Percentiles rank a stretch among this genome's conserved stretches.
Conservation (phyloP, 2,329 filamentous ascomycete species). For the Colletotrichum sp. region DNA sequence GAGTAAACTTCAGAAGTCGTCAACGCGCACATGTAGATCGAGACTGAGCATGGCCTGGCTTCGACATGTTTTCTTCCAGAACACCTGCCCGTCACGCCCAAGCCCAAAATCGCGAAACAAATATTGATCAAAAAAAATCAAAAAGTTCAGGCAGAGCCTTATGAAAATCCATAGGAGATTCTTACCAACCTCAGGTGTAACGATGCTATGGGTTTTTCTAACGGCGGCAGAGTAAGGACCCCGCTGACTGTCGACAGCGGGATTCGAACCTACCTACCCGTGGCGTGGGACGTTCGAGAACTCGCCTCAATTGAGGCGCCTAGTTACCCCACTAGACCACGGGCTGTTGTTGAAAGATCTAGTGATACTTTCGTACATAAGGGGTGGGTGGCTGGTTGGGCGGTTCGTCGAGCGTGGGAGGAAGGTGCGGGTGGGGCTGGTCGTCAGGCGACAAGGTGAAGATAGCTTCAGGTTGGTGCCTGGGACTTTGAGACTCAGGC, state of each 20-base stretch:
- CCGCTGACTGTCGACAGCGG: background rate
- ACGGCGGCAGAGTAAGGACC: background rate
- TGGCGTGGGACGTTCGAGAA: background rate
- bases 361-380: background rate
- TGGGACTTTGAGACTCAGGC: background rate
- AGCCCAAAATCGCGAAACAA: background rate
- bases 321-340: background rate
- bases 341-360: background rate
- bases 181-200: slow-evolving; percentile 12
- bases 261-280: slow-evolving; percentile 5
- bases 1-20: background rate
- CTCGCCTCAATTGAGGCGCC: background rate
- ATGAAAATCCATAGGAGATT: background rate
- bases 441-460: background rate
- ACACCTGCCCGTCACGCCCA: background rate
- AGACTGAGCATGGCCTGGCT: background rate
- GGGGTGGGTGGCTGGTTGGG: background rate
- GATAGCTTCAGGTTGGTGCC: background rate
- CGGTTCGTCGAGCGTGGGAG: background rate
- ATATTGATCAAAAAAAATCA: background rate
- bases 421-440: background rate
- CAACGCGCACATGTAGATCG: background rate
- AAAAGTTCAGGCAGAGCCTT: background rate
- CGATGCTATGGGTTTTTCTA: slow-evolving; percentile 1
- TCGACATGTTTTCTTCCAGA: background rate